phyloP scores from a whole-genome alignment of 305 asterid genomes.

The Fraxinus nigra region DNA sequence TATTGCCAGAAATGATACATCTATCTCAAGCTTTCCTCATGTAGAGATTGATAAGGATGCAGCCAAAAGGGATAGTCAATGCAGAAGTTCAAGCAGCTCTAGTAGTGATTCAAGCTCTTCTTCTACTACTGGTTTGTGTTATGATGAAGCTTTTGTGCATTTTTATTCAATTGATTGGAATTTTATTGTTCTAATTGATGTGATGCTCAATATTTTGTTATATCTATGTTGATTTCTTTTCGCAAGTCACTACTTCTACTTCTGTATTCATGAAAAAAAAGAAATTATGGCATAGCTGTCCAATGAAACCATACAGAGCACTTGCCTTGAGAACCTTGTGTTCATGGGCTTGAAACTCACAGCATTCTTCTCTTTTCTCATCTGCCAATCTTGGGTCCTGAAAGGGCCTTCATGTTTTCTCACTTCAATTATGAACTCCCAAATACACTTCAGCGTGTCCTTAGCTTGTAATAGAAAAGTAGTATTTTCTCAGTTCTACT shows the following conservation, averaged over 20 bases:
- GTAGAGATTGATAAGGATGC: slow-evolving; percentile 38
- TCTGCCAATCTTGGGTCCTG: not conserved
- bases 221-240: not conserved
- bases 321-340: not conserved
- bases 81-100: slow-evolving; percentile 61
- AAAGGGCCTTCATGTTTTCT: not conserved
- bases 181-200: not conserved
- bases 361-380: not conserved
- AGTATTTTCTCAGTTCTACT: not conserved
- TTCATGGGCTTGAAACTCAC: not conserved
- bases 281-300: not conserved
- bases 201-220: not conserved
- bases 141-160: slow-evolving; percentile 7
- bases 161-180: not conserved
- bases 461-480: not conserved
- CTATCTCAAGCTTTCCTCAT: slow-evolving; percentile 49
- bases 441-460: not conserved
- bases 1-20: slow-evolving; percentile 60
- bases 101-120: slow-evolving; percentile 59
- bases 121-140: slow-evolving; percentile 49
- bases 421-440: not conserved
- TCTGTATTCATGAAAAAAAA: not conserved
- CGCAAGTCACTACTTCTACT: not conserved
- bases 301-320: not conserved
- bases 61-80: slow-evolving; percentile 37